These are phyloP conservation scores for Coniferiporia weirii DNA, from an alignment of 1,284 basidiomycete species.

Conservation along the genomic window DNA sequence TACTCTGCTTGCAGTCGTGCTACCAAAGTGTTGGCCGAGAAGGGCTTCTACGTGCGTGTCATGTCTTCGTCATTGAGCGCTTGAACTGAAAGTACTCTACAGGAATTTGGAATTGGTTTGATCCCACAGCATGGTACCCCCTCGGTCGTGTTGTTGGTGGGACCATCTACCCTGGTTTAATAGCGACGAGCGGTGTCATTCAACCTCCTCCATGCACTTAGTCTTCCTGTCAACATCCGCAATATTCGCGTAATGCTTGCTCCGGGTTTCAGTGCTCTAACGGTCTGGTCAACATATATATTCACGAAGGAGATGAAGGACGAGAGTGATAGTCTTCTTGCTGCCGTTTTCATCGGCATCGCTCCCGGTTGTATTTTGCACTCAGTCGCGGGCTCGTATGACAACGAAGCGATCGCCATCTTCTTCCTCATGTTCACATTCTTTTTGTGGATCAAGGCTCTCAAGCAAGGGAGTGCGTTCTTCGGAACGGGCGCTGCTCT, in stretches of 20 bases:
- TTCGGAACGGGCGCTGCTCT: conserved; percentile 88
- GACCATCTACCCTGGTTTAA: conserved; percentile 96
- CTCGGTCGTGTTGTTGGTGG: conserved; percentile 97
- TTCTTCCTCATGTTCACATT: conserved; percentile 99
- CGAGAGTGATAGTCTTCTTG: conserved; percentile 89
- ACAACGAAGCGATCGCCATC: conserved; percentile 99
- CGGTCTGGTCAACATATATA: conserved; percentile 97
- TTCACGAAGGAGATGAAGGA: conserved; percentile 95
- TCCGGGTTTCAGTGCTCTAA: conserved; percentile 94
- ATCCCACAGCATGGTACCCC: conserved; percentile 98
- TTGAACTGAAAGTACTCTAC: conserved; percentile 16
- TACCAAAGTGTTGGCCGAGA: conserved; percentile 78
- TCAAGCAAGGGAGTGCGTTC: conserved; percentile 90
- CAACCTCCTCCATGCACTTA: conserved; percentile 81
- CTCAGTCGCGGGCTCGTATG: conserved; percentile 98
- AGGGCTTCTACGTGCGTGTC: conserved; percentile 83
- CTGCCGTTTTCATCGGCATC: conserved; percentile 98
- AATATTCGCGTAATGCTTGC: conserved; percentile 97
- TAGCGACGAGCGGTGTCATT: conserved; percentile 98
- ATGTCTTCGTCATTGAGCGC: not conserved
- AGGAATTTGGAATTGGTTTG: conserved; percentile 99
- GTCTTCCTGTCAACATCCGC: conserved; percentile 96
- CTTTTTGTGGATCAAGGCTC: conserved; percentile 95
- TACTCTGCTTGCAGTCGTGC: conserved; percentile 69
- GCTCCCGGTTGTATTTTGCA: conserved; percentile 98